phyloP scores from a whole-genome alignment of 2,329 filamentous ascomycete species.

The Fusarium solani-melongenae region DNA sequence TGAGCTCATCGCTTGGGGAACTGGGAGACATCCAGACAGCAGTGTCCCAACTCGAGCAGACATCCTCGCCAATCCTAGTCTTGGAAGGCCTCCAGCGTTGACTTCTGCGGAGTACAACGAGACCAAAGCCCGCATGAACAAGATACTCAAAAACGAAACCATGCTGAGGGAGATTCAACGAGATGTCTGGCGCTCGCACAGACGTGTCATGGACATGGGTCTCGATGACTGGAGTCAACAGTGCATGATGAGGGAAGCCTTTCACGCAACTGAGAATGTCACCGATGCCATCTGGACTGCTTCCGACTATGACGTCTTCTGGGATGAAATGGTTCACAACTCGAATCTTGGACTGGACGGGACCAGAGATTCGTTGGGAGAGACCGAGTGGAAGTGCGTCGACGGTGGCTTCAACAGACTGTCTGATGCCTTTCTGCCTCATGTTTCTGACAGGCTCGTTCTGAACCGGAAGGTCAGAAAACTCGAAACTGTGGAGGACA shows the following conservation, averaged over 20 bases:
- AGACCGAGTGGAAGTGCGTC: slow-evolving; percentile 25
- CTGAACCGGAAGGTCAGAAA: slow-evolving; percentile 1
- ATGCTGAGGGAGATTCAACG: slow-evolving; percentile 7
- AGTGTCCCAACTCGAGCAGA: slow-evolving; percentile 9
- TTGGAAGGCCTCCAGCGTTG: slow-evolving; percentile 1
- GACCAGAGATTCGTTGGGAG: background rate
- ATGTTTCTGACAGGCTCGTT: background rate
- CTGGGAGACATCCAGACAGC: background rate
- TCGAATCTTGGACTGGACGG: slow-evolving; percentile 21
- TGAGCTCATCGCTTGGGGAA: slow-evolving; percentile 14
- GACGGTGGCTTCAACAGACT: slow-evolving; percentile 18
- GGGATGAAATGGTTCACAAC: slow-evolving; percentile 28
- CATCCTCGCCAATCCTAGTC: background rate
- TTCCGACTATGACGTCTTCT: slow-evolving; percentile 21
- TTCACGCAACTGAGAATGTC: slow-evolving; percentile 13
- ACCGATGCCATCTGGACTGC: slow-evolving; percentile 17
- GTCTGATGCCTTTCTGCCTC: background rate
- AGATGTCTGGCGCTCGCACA: slow-evolving; percentile 17
- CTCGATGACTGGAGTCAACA: slow-evolving; percentile 18
- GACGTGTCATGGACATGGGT: slow-evolving; percentile 6
- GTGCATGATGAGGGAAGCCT: slow-evolving; percentile 9
- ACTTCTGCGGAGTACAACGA: slow-evolving; percentile 10
- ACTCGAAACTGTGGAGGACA: background rate
- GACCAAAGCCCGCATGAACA: slow-evolving; percentile 16
- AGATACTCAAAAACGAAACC: slow-evolving; percentile 27